Base-by-base conservation (phyloP, 2,329 filamentous ascomycete genomes). In the Ceratocystis alfenasii region DNA sequence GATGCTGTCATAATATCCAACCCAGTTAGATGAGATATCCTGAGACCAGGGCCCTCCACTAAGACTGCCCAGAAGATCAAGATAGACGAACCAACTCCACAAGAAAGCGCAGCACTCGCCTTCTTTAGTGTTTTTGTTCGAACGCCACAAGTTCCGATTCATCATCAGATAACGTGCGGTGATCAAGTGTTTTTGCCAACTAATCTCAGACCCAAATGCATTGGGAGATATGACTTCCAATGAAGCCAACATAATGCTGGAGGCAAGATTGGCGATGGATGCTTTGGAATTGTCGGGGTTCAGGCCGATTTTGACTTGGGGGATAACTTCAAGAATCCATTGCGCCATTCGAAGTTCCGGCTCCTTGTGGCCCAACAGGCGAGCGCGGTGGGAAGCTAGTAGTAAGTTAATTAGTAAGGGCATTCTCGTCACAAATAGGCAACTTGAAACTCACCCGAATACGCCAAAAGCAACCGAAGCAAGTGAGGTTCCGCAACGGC, bases 171-270 rank as follows among this genome's bases (percentile, higher is more conserved):
- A 83, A 1, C 90, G 83, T 0, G 90, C 89, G 64, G 90, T 83
- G 66, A 84, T 83, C 1, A 95, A 80, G 74, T 95, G 89, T 63
- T 82, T 83, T 72, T 91, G 88, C 90, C 90, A 95, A 0, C 88
- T 82, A 64, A 93, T 88, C 0, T 84, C 80, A n/a, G 89, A 86
- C 65, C 88, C 89, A 72, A 94, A 93, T 0, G 88, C 87, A 66
- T 86, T 87, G 0, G 90, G 90, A 0, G 87, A 90, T 62, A 94
- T 86, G 66, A 94, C 93, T 72, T 94, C 89, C 22, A 94, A 78
- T 1, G 89, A 92, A 0, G 89, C 84, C 59, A 95, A 81, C 87
- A 94, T 91, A 69, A 95, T 91, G 6, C 89, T 87, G 0, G 89
- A 90, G 0, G 89, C 89, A 2, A 95, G 79, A 65, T 87, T 89